Conservation (phyloP, 75 land plant species). For the Sequoia sempervirens region DNA sequence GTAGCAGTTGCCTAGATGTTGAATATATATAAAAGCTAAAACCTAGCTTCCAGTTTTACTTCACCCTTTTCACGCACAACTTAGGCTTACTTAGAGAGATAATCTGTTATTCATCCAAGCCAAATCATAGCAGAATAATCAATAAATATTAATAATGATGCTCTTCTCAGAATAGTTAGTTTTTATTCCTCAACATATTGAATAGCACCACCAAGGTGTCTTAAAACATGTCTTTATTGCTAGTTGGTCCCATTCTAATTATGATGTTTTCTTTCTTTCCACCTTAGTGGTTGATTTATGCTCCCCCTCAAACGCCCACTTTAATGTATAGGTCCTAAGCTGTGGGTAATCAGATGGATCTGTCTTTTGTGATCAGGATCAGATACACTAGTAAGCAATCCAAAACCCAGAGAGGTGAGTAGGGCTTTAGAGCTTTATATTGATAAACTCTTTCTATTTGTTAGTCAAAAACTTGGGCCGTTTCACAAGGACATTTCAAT, state of each 20-base stretch:
- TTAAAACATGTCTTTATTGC: neutral
- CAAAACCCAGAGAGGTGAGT: neutral
- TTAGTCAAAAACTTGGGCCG: neutral
- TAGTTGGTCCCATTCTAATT: neutral
- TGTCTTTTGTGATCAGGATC: neutral
- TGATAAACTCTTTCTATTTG: neutral
- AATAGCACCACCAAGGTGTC: neutral
- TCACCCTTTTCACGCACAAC: neutral
- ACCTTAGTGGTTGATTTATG: neutral
- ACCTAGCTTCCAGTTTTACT: neutral
- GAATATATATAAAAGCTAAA: neutral
- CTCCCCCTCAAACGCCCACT: neutral
- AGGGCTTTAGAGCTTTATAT: neutral
- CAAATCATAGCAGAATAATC: neutral
- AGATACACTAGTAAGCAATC: neutral
- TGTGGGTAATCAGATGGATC: neutral
- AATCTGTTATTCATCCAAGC: neutral
- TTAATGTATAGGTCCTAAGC: neutral
- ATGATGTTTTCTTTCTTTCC: neutral
- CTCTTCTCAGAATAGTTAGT: neutral
- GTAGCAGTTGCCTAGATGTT: neutral
- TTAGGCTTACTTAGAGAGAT: neutral
- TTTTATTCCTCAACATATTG: neutral
- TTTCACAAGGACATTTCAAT: neutral
- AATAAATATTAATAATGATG: no score